These are phyloP conservation scores for Fusarium nelsonii DNA, from an alignment of 2,329 filamentous ascomycete species.

Conservation along the genomic window DNA sequence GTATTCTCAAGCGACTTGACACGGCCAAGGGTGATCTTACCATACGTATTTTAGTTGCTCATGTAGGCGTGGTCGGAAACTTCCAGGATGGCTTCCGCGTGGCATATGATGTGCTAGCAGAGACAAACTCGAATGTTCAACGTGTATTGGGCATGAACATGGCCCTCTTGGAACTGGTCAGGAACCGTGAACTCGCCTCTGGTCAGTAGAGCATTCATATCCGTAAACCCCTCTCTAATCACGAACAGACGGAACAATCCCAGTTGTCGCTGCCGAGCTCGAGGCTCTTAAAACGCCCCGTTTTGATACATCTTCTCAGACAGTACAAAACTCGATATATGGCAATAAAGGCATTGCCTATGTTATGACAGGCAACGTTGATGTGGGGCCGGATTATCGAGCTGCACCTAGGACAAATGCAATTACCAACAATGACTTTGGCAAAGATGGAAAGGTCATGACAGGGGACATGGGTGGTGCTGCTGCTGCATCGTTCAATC, in stretches of 20 bases:
- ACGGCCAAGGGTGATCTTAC: neutral
- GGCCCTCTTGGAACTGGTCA: neutral
- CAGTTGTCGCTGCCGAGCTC: neutral
- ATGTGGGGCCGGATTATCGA: neutral
- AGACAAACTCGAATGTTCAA: neutral
- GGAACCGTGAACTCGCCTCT: neutral
- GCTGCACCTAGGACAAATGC: neutral
- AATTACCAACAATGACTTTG: neutral
- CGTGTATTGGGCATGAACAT: neutral
- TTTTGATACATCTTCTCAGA: neutral
- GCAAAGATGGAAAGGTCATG: neutral
- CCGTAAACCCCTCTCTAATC: neutral
- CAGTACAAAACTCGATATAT: neutral
- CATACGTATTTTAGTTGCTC: neutral
- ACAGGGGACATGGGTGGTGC: neutral
- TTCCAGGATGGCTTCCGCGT: neutral
- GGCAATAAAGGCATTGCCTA: neutral
- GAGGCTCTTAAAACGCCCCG: neutral
- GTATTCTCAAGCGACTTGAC: neutral
- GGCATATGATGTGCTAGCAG: neutral
- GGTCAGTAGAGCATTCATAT: neutral
- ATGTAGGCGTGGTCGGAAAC: neutral
- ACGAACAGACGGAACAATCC: neutral
- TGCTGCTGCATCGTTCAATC: neutral
- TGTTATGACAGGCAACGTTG: constrained; percentile 4